Conservation (phyloP, 2,329 filamentous ascomycete genomes). For the Xylaria sp. region DNA sequence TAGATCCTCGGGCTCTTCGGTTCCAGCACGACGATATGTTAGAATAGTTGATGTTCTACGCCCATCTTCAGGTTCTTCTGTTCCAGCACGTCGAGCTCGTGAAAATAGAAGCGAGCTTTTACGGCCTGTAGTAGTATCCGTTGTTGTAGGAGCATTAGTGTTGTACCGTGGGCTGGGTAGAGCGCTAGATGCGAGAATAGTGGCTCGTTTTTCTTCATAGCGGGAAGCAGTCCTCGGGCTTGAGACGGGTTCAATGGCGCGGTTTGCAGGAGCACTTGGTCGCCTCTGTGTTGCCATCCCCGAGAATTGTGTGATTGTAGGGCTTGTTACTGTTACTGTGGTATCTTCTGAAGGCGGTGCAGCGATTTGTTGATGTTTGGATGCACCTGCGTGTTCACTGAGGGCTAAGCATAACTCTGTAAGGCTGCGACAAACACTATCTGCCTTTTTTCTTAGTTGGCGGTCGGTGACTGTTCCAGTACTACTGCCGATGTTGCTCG, state of each 20-base stretch:
- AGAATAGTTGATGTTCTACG: slow-evolving; percentile 59
- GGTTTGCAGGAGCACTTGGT: slow-evolving; percentile 52
- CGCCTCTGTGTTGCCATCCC: slow-evolving; percentile 53
- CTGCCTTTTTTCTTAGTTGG: slow-evolving; percentile 87
- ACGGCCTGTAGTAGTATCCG: slow-evolving; percentile 55
- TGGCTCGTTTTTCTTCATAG: slow-evolving; percentile 64
- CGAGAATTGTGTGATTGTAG: slow-evolving; percentile 57
- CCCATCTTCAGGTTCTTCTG: slow-evolving; percentile 63
- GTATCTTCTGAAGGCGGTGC: slow-evolving; percentile 44
- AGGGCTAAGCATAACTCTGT: slow-evolving; percentile 92
- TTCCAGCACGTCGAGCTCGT: slow-evolving; percentile 58
- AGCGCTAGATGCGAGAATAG: slow-evolving; percentile 57
- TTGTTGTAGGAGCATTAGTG: slow-evolving; percentile 53
- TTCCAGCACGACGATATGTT: slow-evolving; percentile 57
- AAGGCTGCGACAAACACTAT: slow-evolving; percentile 90
- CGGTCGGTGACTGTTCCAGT: slow-evolving; percentile 73
- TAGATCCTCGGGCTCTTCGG: slow-evolving; percentile 59
- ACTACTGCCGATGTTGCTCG: slow-evolving; percentile 67
- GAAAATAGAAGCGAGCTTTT: slow-evolving; percentile 64
- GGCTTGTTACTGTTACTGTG: slow-evolving; percentile 54
- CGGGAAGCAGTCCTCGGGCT: slow-evolving; percentile 62
- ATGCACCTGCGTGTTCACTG: slow-evolving; percentile 65
- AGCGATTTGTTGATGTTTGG: slow-evolving; percentile 49
- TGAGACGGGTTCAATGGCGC: slow-evolving; percentile 50
- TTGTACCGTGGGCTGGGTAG: slow-evolving; percentile 57